These are phyloP conservation scores for Dendrostoma leiphaemia DNA, from an alignment of 2,329 filamentous ascomycete species.

Conservation along the genomic window DNA sequence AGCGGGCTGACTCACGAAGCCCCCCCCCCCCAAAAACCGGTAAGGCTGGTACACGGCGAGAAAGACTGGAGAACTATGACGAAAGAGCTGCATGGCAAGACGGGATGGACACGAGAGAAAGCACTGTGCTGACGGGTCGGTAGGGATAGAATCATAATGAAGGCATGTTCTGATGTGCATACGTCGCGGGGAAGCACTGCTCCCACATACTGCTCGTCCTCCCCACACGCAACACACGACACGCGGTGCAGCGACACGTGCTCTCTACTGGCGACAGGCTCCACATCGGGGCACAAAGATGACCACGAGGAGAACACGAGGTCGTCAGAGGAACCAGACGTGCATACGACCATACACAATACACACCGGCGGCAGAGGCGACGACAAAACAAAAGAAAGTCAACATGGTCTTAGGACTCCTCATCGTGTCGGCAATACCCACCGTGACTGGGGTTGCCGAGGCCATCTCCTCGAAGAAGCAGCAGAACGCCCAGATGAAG, in stretches of 20 bases:
- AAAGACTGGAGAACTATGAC: constrained; percentile 5
- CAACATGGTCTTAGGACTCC: constrained; percentile 49
- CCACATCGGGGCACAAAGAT: background rate
- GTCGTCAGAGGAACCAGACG: background rate
- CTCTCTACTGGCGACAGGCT: background rate
- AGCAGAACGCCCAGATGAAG: constrained; percentile 49
- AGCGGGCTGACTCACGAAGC: no score
- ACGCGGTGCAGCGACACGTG: background rate
- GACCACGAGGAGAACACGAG: constrained; percentile 2
- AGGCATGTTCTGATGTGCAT: background rate
- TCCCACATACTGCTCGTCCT: background rate
- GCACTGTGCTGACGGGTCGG: background rate
- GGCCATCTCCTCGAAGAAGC: constrained; percentile 56
- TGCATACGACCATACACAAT: background rate
- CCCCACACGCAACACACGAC: background rate
- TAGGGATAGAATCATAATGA: constrained; percentile 9
- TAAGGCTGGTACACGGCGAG: constrained; percentile 5
- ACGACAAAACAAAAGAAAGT: background rate
- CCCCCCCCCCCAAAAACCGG: no score
- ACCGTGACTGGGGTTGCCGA: constrained; percentile 55
- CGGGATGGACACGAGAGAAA: background rate
- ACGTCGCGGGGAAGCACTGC: background rate
- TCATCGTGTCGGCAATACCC: constrained; percentile 50
- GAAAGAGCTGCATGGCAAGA: constrained; percentile 3
- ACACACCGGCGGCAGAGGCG: background rate